Evolutionary conservation across 2,329 filamentous ascomycete genomes (phyloP).

Genomic region (Phaeophleospora eucalypticola): DNA sequence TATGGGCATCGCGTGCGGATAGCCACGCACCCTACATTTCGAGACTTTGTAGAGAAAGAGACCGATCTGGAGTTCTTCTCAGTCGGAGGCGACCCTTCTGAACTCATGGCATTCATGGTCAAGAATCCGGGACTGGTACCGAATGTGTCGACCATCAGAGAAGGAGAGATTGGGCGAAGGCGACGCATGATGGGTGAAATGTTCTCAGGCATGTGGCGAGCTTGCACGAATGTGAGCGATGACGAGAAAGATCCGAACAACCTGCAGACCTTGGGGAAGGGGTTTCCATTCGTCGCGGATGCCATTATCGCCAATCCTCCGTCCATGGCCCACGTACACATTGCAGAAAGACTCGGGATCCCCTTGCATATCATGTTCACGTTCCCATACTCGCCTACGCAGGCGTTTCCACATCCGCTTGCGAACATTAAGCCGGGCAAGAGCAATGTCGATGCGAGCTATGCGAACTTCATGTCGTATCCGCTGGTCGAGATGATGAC

Average conservation of each 20-base stretch:
- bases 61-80: constrained; percentile 74
- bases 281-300: constrained; percentile 63
- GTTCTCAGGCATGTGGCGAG: constrained; percentile 78
- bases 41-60: constrained; percentile 69
- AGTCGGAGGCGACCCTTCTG: constrained; percentile 72
- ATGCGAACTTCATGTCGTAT: constrained; percentile 78
- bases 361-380: constrained; percentile 58
- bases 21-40: constrained; percentile 74
- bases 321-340: constrained; percentile 73
- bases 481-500: constrained; percentile 74
- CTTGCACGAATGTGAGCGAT: constrained; percentile 70
- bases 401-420: constrained; percentile 71
- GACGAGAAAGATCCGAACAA: constrained; percentile 60
- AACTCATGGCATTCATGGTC: constrained; percentile 86
- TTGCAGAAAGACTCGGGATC: constrained; percentile 72
- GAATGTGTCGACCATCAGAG: constrained; percentile 65
- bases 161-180: constrained; percentile 66
- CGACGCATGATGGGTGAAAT: constrained; percentile 72
- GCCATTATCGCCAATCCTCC: constrained; percentile 84
- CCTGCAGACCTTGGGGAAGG: constrained; percentile 61
- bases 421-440: constrained; percentile 63
- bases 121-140: constrained; percentile 78
- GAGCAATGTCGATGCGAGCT: constrained; percentile 66
- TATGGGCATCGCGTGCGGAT: constrained; percentile 73
- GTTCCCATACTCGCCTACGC: constrained; percentile 72